Base-by-base conservation (phyloP, 2,329 filamentous ascomycete species). In the Aureobasidium zeae region DNA sequence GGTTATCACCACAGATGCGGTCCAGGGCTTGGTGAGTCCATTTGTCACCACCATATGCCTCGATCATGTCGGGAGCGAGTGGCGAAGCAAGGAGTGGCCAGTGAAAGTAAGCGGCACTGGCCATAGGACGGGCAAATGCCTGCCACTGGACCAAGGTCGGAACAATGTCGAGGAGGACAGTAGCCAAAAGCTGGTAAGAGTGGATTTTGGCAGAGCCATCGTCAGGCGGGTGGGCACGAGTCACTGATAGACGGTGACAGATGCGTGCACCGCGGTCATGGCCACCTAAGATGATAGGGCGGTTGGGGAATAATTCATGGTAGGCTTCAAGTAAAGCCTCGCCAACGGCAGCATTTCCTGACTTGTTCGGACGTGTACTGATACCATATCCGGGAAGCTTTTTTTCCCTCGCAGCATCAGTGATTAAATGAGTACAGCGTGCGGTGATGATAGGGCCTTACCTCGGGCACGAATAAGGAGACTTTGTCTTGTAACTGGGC, bases 211-310 rank as follows among this genome's bases (percentile, higher is more conserved):
- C n/a, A 20, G 39, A n/a, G 2, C 42, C 35, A 24, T 29, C 28
- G 6, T 33, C 15, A 12, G 44, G 51, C 6, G 50, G 44, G 4
- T 59, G 45, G 7, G 57, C 49, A 25, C 57, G 53, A 48, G 68
- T 63, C 24, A 72, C 68, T 21, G 68, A 58, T 25, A 73, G 58
- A 16, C 69, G 67, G 52, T 73, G 71, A 41, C 61, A 63, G 49
- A 73, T 62, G 7, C 70, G 63, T 2, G 66, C 70, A 30, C 71
- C 70, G 22, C 69, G 66, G 51, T 73, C 70, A 52, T 74, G 70
- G 15, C 69, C 69, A 28, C 61, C 63, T 44, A 72, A 62, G 46
- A 73, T 63, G 12, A 74, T 52, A 1, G 53, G 53, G 11, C 56
- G 60, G 41, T 49, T 48, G 3, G 49, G 48, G 47, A 70, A 63